Percentiles rank a stretch among this genome's conserved stretches.
Evolutionary conservation across 1,284 basidiomycete genomes (phyloP).

Genomic region (Malassezia sp.): DNA sequence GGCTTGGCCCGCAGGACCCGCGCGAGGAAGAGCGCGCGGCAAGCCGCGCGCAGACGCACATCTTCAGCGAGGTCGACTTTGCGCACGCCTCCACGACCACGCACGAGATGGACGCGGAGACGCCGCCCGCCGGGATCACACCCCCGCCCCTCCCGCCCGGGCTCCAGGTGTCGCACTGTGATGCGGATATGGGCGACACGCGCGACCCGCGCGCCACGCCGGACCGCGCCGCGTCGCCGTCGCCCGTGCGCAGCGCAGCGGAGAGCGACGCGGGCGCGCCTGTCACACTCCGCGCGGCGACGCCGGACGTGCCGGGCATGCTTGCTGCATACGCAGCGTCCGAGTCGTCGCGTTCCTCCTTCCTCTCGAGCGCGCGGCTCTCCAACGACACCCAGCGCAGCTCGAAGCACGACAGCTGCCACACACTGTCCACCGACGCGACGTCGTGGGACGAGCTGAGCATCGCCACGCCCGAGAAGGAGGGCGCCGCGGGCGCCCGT

Average conservation of each 20-base stretch:
- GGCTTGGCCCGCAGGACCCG: conserved; percentile 22
- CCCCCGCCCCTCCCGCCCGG: too few relatives aligned
- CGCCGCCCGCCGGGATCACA: too few relatives aligned
- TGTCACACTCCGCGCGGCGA: too few relatives aligned
- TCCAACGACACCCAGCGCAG: conserved; percentile 3
- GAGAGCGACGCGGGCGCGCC: too few relatives aligned
- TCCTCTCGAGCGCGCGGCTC: conserved; percentile 5
- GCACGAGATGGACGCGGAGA: too few relatives aligned
- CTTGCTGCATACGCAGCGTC: conserved; percentile 4
- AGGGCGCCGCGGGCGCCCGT: neutral
- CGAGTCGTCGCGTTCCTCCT: conserved; percentile 14
- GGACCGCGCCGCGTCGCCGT: too few relatives aligned
- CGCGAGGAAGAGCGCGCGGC: neutral
- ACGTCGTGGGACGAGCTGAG: conserved; percentile 9
- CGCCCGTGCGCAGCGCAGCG: too few relatives aligned
- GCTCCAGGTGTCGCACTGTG: too few relatives aligned
- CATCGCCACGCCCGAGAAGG: neutral
- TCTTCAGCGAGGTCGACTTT: conserved; percentile 9
- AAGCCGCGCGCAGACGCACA: neutral
- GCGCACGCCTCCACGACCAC: too few relatives aligned
- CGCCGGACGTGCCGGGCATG: too few relatives aligned
- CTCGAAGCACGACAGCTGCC: conserved; percentile 11
- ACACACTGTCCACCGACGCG: conserved; percentile 8
- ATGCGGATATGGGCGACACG: too few relatives aligned
- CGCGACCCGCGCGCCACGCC: too few relatives aligned